Evolutionary conservation across 192 early-diverging fungal species (phyloP), one percentile per base, ranked within the genome.

Genomic region (Backusella liffmaniae): DNA sequence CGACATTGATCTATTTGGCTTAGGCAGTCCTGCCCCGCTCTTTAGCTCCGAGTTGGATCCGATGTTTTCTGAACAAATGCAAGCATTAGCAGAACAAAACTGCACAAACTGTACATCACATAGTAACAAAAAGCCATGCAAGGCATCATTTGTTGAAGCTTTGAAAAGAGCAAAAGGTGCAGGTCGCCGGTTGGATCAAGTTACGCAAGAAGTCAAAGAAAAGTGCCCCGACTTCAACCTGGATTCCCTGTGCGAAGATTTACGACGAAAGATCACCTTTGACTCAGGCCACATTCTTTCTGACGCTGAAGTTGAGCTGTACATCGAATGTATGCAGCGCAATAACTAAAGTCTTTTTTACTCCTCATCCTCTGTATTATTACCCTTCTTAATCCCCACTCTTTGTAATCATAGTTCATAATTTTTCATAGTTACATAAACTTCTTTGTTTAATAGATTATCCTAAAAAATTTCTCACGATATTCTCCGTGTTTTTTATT

Each of bases 271-370:
- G 13, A 71, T 71, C 21, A 30, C 70, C 4, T 49, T 71, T 49
- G 44, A 71, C 21, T 71, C 39, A 5, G 15, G 42, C 1, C 70
- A 71, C 18, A 49, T 71, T 21, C 39, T 71, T 12, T 30, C 70
- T 23, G 70, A 71, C 46, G 70, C 39, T 18, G 70, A 71, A 46
- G 70, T 71, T 6, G 44, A 71, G 23, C 44, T 71, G 23, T 49
- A 49, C 42, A 71, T 71, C 29, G 42, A 71, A 49, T 71, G 70
- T 30, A 71, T 71, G 7, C 39, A 71, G 29, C 35, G 70, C 26
- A 71, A 71, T 44, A 30, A 26, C 21, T 70, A 46, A 44, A 23
- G 10, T 26, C 36, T 15, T 70, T 41, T 41, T 44, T 46, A 62
- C 4, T 29, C 56, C 26, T 13, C 26, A 62, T 62, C 56, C 56